phyloP scores from a whole-genome alignment of 495 filamentous ascomycete species.

The Talaromyces adpressus region DNA sequence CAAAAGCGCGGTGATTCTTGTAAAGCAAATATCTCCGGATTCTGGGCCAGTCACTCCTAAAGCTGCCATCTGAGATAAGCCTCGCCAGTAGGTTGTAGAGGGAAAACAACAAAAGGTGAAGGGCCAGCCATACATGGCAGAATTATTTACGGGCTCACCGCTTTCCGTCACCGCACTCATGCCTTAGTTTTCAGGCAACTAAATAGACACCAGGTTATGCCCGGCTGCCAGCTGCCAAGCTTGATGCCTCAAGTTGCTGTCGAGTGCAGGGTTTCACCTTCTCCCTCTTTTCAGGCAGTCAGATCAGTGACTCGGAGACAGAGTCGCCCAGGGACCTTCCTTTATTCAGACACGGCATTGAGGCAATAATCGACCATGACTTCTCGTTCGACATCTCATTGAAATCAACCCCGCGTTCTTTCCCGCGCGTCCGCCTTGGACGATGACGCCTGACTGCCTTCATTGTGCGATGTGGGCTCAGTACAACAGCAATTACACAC shows the following conservation, averaged over 20 bases:
- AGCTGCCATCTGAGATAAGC: too few species aligned
- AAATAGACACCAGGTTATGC: neutral
- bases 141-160: neutral
- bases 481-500: neutral
- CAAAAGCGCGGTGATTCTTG: too few species aligned
- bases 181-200: neutral
- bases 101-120: too few species aligned
- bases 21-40: too few species aligned
- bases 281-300: neutral
- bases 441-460: slow-evolving; percentile 1
- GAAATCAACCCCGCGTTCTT: slow-evolving; percentile 4
- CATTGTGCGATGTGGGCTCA: neutral
- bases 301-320: neutral
- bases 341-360: neutral
- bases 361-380: neutral
- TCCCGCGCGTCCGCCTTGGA: neutral
- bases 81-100: too few species aligned
- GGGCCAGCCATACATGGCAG: too few species aligned
- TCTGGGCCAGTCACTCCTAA: too few species aligned
- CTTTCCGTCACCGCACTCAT: neutral
- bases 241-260: neutral
- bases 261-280: neutral
- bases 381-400: neutral
- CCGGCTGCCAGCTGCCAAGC: neutral
- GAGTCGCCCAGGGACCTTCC: neutral